phyloP scores from a whole-genome alignment of 805 yeast genomes.

The Wickerhamomyces kurtzmanii region DNA sequence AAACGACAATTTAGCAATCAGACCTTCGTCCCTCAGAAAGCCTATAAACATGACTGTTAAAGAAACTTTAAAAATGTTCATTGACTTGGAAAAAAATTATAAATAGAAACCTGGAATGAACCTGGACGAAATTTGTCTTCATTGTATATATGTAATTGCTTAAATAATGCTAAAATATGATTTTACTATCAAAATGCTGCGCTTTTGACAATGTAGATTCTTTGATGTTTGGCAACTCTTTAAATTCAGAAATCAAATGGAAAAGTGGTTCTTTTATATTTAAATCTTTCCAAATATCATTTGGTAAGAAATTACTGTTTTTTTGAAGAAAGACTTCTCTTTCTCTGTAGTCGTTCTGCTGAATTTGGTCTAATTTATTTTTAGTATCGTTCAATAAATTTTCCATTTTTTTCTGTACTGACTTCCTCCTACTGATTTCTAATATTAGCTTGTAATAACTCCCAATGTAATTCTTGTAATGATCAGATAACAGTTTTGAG shows the following conservation, averaged over 20 bases:
- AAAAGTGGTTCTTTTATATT: conserved; percentile 18
- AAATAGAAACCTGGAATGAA: conserved; percentile 24
- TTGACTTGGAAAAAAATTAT: conserved; percentile 39
- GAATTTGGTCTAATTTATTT: conserved; percentile 24
- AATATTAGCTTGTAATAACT: conserved; percentile 42
- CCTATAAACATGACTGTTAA: conserved; percentile 30
- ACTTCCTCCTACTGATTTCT: conserved; percentile 43
- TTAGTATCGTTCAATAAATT: conserved; percentile 31
- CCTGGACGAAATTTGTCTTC: not conserved
- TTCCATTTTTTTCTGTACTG: conserved; percentile 28
- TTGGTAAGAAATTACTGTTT: conserved; percentile 50
- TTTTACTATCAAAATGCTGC: conserved; percentile 1
- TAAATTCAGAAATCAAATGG: conserved; percentile 17
- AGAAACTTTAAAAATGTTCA: conserved; percentile 44
- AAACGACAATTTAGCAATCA: conserved; percentile 47
- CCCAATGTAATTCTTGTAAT: conserved; percentile 38
- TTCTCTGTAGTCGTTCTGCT: conserved; percentile 30
- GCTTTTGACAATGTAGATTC: conserved; percentile 3
- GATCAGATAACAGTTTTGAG: conserved; percentile 27
- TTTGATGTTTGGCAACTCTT: conserved; percentile 16
- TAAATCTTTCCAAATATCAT: conserved; percentile 37
- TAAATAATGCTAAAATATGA: not conserved
- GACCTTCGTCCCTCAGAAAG: conserved; percentile 43
- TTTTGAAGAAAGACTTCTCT: conserved; percentile 32
- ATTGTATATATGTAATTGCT: not conserved